Conservation (phyloP, 2,329 filamentous ascomycete species). For the Monilinia fructigena region DNA sequence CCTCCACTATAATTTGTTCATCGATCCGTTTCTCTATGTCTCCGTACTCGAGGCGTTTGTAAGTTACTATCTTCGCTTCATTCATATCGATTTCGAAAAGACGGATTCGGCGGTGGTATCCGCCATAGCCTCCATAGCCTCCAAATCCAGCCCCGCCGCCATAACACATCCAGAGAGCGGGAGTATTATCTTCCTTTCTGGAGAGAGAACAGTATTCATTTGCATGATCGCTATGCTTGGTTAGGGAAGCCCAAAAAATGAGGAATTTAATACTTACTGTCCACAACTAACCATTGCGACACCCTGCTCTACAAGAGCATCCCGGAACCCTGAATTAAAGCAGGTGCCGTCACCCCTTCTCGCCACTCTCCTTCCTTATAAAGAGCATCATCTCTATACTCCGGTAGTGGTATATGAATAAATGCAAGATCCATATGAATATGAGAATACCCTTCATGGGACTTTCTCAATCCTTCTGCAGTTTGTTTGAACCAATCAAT, state of each 20-base stretch:
- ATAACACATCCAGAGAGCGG: slow-evolving; percentile 96
- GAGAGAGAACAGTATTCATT: slow-evolving; percentile 91
- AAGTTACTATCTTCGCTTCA: slow-evolving; percentile 82
- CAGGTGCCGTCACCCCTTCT: slow-evolving; percentile 82
- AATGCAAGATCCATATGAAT: slow-evolving; percentile 96
- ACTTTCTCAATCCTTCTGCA: slow-evolving; percentile 68
- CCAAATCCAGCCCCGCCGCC: slow-evolving; percentile 89
- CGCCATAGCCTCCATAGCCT: slow-evolving; percentile 88
- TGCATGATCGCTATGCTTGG: slow-evolving; percentile 70
- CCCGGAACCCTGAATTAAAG: slow-evolving; percentile 90
- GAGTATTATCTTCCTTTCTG: slow-evolving; percentile 43
- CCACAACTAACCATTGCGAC: slow-evolving; percentile 87
- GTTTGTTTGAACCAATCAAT: slow-evolving; percentile 92
- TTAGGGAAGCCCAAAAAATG: slow-evolving; percentile 24
- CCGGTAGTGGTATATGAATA: slow-evolving; percentile 93
- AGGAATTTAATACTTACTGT: slow-evolving; percentile 60
- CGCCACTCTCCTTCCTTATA: slow-evolving; percentile 68
- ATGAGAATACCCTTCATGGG: slow-evolving; percentile 81
- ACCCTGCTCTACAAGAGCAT: slow-evolving; percentile 82
- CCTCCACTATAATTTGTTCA: slow-evolving; percentile 65
- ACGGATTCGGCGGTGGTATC: slow-evolving; percentile 78
- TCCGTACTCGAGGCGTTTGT: slow-evolving; percentile 80
- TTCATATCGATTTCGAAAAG: slow-evolving; percentile 95
- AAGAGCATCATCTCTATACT: slow-evolving; percentile 68
- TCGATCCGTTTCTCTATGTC: slow-evolving; percentile 55